Base-by-base conservation (phyloP, 2,329 filamentous ascomycete species). In the Paraphaeosphaeria minitans region DNA sequence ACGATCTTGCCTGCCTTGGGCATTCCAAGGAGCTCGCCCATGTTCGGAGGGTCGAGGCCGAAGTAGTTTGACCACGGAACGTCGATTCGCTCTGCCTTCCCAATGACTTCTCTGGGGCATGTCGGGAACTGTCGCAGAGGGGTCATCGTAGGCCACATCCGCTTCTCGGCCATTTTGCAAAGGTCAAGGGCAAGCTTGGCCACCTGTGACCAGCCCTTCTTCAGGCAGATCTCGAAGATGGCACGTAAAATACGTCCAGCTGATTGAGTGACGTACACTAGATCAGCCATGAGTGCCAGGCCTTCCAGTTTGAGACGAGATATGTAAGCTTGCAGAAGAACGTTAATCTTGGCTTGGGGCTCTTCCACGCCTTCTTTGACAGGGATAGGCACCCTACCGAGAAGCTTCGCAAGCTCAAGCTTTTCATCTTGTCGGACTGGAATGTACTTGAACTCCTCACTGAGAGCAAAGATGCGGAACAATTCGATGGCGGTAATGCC, bases 91-190 rank as follows among this genome's bases (percentile, higher is more conserved):
- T 99, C 95, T 3, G 93, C 90, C 79, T 98, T 98, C 66, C 92
- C 88, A 50, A 98, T 82, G 54, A 98, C 91, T 58, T 98, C 94
- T 42, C 87, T 83, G 3, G 93, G 88, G 71, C 93, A 97, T n/a
- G 59, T 66, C 10, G 73, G 71, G 73, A 99, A 99, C 72, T 99
- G 95, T 55, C 95, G 87, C 33, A 99, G 83, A 12, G 96, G 95
- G 39, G 92, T 92, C 95, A 98, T 99, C 6, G 94, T 98, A 14
- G 94, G 93, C 95, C 95, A 99, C 96, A 99, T 99, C 51, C 96
- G 87, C 83, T 97, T 97, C 81, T 99, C 95, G 0, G 94, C 95
- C 92, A 97, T 98, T 81, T 99, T 99, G 81, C 96, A 99, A 54
- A 99, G 84, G 69, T 97, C 92, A 43, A 99, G 82, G 0, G 95